Percentiles rank a stretch among this genome's conserved stretches.
These are phyloP conservation scores for Rhododendron henanense DNA, from an alignment of 148 eudicot species.

Conservation along the genomic window DNA sequence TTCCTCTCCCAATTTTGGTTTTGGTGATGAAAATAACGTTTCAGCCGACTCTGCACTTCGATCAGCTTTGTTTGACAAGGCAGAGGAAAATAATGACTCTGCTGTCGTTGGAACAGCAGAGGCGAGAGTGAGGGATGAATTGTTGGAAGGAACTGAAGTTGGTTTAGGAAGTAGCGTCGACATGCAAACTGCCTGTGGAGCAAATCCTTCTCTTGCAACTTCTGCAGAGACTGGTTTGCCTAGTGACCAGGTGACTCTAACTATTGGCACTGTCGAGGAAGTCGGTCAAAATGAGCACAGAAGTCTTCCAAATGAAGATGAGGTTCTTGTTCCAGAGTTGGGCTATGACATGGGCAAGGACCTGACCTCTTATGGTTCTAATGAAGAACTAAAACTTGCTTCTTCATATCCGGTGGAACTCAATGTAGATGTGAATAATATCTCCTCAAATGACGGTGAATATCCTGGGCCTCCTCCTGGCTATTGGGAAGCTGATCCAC, in stretches of 20 bases:
- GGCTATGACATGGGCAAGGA: slow-evolving; percentile 24
- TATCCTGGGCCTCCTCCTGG: slow-evolving; percentile 14
- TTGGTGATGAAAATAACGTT: slow-evolving; percentile 27
- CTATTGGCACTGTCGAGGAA: slow-evolving; percentile 20
- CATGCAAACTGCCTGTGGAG: slow-evolving; percentile 13
- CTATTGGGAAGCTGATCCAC: slow-evolving; percentile 26
- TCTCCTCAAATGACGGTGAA: slow-evolving; percentile 28
- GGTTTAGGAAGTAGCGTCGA: slow-evolving; percentile 18
- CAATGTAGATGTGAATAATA: slow-evolving; percentile 26
- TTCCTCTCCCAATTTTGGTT: slow-evolving; percentile 21
- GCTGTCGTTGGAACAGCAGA: slow-evolving; percentile 12
- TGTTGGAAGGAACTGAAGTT: slow-evolving; percentile 28
- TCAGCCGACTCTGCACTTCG: slow-evolving; percentile 18
- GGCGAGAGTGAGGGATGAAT: slow-evolving; percentile 11
- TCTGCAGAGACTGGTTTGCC: slow-evolving; percentile 15
- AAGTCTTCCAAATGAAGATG: slow-evolving; percentile 27
- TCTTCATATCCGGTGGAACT: slow-evolving; percentile 22
- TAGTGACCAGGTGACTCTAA: slow-evolving; percentile 11
- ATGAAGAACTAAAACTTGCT: slow-evolving; percentile 27
- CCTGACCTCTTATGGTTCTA: slow-evolving; percentile 10
- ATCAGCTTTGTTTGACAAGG: slow-evolving; percentile 18
- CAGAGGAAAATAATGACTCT: slow-evolving; percentile 12
- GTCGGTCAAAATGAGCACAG: slow-evolving; percentile 14
- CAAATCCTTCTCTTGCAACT: slow-evolving; percentile 15
- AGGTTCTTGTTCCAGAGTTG: slow-evolving; percentile 24